A percentile compares a stretch with the other conserved stretches of the same genome.
These are phyloP conservation scores for Cymbopogon flexuosus DNA, from an alignment of 202 grass and related monocot species.

Conservation along the genomic window DNA sequence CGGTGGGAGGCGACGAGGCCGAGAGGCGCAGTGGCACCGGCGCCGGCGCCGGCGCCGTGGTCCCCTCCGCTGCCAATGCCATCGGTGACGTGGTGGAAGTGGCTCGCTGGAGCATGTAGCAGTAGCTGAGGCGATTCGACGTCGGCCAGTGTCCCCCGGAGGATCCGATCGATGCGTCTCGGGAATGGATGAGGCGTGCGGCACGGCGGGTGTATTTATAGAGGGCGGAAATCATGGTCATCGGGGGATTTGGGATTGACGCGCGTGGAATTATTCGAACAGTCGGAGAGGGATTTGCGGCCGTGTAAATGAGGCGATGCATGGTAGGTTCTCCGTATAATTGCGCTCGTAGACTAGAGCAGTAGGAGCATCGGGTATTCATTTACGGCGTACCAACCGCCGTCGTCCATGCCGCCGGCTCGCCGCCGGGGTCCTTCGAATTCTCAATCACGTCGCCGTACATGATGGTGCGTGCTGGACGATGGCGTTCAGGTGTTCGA, in stretches of 20 bases:
- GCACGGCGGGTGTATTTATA: conserved; percentile 17
- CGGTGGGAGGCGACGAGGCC: conserved; percentile 32
- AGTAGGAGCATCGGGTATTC: background rate
- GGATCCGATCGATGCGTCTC: background rate
- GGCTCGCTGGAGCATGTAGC: background rate
- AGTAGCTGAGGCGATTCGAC: background rate
- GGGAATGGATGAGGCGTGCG: background rate
- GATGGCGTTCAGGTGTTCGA: background rate
- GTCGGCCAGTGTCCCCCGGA: background rate
- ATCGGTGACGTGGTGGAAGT: background rate
- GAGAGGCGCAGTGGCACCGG: background rate
- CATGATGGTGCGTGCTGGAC: background rate
- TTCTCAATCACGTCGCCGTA: background rate
- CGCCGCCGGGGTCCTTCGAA: background rate
- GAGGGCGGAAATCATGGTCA: background rate
- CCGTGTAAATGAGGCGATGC: background rate
- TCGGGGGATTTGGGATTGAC: background rate
- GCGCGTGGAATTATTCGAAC: conserved; percentile 12
- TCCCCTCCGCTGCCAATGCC: conserved; percentile 8
- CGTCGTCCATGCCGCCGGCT: background rate
- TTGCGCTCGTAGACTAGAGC: background rate
- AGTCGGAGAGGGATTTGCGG: background rate
- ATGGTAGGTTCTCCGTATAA: conserved; percentile 34
- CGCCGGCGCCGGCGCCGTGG: background rate
- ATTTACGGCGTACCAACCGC: conserved; percentile 28